Percentiles rank a stretch among this genome's conserved stretches.
Evolutionary conservation across 768 basidiomycete genomes (phyloP).

Genomic region (Podaxis pistillaris): DNA sequence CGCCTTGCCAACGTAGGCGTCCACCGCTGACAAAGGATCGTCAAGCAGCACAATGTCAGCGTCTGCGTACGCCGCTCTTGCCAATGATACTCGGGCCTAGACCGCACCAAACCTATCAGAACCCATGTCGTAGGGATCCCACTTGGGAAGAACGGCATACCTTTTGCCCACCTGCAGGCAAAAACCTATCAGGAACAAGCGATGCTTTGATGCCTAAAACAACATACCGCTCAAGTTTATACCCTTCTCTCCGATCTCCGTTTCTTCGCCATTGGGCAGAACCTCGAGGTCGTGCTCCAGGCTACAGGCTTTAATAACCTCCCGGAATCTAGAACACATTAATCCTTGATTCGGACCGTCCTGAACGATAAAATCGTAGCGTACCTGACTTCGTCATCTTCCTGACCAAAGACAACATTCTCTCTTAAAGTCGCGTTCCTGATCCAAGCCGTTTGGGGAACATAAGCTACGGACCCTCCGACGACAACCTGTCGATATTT

Average conservation of each 20-base stretch:
- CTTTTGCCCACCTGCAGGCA: slow-evolving; percentile 35
- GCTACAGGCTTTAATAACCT: slow-evolving; percentile 63
- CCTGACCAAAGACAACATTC: slow-evolving; percentile 74
- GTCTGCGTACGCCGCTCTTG: slow-evolving; percentile 72
- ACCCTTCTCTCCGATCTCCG: slow-evolving; percentile 78
- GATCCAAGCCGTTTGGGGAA: slow-evolving; percentile 65
- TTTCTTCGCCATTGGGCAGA: slow-evolving; percentile 65
- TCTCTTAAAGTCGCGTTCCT: slow-evolving; percentile 65
- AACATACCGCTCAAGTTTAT: slow-evolving; percentile 61
- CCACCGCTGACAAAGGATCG: slow-evolving; percentile 79
- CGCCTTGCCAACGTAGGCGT: slow-evolving; percentile 70
- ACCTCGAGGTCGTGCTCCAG: slow-evolving; percentile 70
- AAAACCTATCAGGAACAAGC: neutral
- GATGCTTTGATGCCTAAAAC: too few species aligned
- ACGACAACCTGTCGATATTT: neutral
- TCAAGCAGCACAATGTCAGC: slow-evolving; percentile 78
- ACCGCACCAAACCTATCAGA: neutral
- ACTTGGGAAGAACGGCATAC: slow-evolving; percentile 17
- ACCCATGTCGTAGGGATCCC: neutral
- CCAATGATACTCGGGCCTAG: slow-evolving; percentile 75
- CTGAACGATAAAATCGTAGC: neutral
- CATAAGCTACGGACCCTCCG: slow-evolving; percentile 51
- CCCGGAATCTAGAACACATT: slow-evolving; percentile 37
- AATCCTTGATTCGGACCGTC: neutral
- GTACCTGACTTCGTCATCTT: slow-evolving; percentile 56